phyloP scores from a whole-genome alignment of 768 basidiomycete genomes.

The Nidularia sp. region DNA sequence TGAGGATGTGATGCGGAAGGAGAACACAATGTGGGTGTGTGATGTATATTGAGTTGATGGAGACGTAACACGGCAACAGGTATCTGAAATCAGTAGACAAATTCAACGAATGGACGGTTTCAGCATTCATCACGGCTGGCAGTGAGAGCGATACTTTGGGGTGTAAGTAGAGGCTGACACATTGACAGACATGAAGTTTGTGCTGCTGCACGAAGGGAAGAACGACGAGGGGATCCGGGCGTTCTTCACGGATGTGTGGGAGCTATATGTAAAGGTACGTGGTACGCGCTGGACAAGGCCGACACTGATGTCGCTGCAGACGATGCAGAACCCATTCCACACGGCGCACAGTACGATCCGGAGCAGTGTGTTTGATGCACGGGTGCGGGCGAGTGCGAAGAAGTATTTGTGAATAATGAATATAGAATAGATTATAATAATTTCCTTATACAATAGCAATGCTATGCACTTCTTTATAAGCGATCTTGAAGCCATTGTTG shows the following conservation, averaged over 20 bases:
- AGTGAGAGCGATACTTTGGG: slow-evolving; percentile 52
- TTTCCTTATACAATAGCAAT: no score
- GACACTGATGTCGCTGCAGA: slow-evolving; percentile 37
- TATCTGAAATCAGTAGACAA: slow-evolving; percentile 94
- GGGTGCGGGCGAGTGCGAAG: slow-evolving; percentile 83
- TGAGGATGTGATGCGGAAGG: slow-evolving; percentile 87
- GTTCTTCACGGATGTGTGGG: slow-evolving; percentile 97
- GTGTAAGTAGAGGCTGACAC: slow-evolving; percentile 9
- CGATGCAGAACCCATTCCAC: slow-evolving; percentile 93
- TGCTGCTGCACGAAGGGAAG: slow-evolving; percentile 90
- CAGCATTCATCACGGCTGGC: slow-evolving; percentile 91
- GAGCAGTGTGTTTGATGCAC: slow-evolving; percentile 76
- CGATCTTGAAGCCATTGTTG: slow-evolving; percentile 2
- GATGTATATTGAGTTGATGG: no score
- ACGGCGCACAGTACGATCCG: slow-evolving; percentile 82
- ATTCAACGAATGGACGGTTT: slow-evolving; percentile 99
- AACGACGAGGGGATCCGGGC: slow-evolving; percentile 94
- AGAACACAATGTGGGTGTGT: slow-evolving; percentile 68
- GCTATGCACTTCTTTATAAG: no score
- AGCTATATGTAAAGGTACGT: slow-evolving; percentile 90
- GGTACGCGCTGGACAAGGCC: not conserved
- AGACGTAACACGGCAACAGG: slow-evolving; percentile 43
- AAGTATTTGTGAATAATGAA: slow-evolving; percentile 54
- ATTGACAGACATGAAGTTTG: slow-evolving; percentile 84
- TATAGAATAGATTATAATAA: not conserved